Conservation (phyloP, 352 stramenopile species). For the Phytophthora cactorum region DNA sequence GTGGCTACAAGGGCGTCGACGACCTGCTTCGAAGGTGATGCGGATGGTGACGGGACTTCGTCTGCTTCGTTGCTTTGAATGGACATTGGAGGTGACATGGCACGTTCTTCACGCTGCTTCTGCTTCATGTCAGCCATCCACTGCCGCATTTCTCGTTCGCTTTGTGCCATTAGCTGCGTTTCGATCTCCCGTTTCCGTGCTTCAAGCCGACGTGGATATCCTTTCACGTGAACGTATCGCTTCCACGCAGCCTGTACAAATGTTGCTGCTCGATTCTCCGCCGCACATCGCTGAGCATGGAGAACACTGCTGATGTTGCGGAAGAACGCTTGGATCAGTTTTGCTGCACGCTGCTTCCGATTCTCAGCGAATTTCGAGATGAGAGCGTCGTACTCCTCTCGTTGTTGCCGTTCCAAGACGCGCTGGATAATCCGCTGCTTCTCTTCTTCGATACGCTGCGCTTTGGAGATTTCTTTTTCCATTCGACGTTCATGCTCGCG, state of each 20-base stretch:
- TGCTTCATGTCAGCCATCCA: slow-evolving; percentile 19
- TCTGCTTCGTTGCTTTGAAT: slow-evolving; percentile 10
- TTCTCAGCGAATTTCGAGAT: slow-evolving; percentile 18
- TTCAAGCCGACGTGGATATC: slow-evolving; percentile 33
- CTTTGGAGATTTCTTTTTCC: slow-evolving; percentile 66
- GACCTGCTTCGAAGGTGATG: slow-evolving; percentile 34
- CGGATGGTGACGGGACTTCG: slow-evolving; percentile 4
- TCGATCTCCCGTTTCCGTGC: slow-evolving; percentile 22
- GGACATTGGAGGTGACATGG: slow-evolving; percentile 9
- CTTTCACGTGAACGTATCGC: slow-evolving; percentile 27
- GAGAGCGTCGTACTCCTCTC: slow-evolving; percentile 25
- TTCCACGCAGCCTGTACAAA: slow-evolving; percentile 44
- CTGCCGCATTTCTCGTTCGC: slow-evolving; percentile 38
- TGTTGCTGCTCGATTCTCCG: slow-evolving; percentile 21
- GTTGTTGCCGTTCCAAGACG: slow-evolving; percentile 42
- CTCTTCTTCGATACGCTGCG: slow-evolving; percentile 68
- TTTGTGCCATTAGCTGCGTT: slow-evolving; percentile 38
- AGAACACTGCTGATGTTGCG: slow-evolving; percentile 13
- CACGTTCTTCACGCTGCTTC: slow-evolving; percentile 9
- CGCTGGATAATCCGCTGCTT: slow-evolving; percentile 55
- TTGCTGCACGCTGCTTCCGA: slow-evolving; percentile 30
- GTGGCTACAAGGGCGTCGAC: slow-evolving; percentile 50
- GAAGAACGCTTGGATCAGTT: slow-evolving; percentile 37
- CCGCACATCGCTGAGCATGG: background rate
- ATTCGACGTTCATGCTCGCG: slow-evolving; percentile 59